Percentiles rank a stretch among this genome's conserved stretches.
Evolutionary conservation across 306 rosid species (phyloP).

Genomic region (Lablab purpureus): DNA sequence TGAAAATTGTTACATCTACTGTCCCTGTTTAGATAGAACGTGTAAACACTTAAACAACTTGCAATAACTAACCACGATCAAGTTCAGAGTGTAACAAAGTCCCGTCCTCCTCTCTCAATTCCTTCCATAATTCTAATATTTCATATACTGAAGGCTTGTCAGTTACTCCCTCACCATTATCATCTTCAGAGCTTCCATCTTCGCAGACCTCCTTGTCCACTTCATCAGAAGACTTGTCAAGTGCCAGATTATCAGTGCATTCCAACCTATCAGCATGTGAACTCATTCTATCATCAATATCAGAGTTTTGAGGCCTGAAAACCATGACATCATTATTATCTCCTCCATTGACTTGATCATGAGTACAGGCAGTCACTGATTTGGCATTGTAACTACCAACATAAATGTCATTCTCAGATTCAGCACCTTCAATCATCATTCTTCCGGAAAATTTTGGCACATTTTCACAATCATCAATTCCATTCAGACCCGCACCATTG

Average conservation of each 20-base stretch:
- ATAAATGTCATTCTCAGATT: slow-evolving; percentile 43
- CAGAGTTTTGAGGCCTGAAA: slow-evolving; percentile 39
- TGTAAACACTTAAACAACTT: slow-evolving; percentile 7
- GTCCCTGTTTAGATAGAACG: slow-evolving; percentile 9
- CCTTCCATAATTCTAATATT: slow-evolving; percentile 79
- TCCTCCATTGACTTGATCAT: slow-evolving; percentile 37
- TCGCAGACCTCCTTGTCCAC: slow-evolving; percentile 44
- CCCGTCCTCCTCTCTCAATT: slow-evolving; percentile 62
- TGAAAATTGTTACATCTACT: not conserved
- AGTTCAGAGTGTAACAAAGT: slow-evolving; percentile 50
- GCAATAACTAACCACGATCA: slow-evolving; percentile 37
- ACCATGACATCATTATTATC: slow-evolving; percentile 39
- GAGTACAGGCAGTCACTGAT: slow-evolving; percentile 23
- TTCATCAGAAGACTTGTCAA: slow-evolving; percentile 28
- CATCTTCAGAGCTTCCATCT: slow-evolving; percentile 52
- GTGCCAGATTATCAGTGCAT: slow-evolving; percentile 36
- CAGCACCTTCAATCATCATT: slow-evolving; percentile 41
- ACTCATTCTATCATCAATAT: slow-evolving; percentile 40
- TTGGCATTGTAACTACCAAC: slow-evolving; percentile 38
- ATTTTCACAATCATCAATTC: slow-evolving; percentile 36
- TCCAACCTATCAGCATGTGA: slow-evolving; percentile 6
- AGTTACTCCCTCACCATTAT: slow-evolving; percentile 47
- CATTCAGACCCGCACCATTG: slow-evolving; percentile 37
- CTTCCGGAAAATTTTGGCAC: slow-evolving; percentile 41
- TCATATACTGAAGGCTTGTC: slow-evolving; percentile 69